These are phyloP conservation scores for Phytophthora constricta DNA, from an alignment of 352 stramenopile species.

Conservation along the genomic window DNA sequence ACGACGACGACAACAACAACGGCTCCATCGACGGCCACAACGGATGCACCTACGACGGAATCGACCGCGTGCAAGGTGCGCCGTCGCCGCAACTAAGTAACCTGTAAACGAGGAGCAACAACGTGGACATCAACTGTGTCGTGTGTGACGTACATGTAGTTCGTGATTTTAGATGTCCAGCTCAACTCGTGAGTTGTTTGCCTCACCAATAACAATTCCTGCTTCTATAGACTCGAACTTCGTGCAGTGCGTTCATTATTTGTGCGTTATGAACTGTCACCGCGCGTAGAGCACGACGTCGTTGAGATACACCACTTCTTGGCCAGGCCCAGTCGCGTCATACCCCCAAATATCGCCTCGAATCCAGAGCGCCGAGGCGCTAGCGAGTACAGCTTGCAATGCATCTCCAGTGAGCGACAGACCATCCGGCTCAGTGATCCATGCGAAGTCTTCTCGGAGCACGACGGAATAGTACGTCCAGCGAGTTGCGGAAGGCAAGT, in stretches of 20 bases:
- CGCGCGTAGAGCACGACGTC: slow-evolving; percentile 54
- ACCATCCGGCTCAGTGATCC: slow-evolving; percentile 65
- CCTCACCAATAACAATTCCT: slow-evolving; percentile 16
- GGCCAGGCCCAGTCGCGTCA: slow-evolving; percentile 44
- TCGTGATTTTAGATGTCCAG: slow-evolving; percentile 15
- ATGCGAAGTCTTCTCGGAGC: slow-evolving; percentile 79
- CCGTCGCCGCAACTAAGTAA: slow-evolving; percentile 31
- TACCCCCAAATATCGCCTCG: slow-evolving; percentile 74
- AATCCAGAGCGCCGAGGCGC: slow-evolving; percentile 57
- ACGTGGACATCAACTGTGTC: slow-evolving; percentile 5
- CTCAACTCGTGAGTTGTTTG: not conserved
- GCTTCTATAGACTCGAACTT: slow-evolving; percentile 17
- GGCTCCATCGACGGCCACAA: not conserved
- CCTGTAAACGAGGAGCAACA: not conserved
- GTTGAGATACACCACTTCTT: slow-evolving; percentile 82
- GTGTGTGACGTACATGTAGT: slow-evolving; percentile 16
- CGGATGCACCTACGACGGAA: slow-evolving; percentile 27
- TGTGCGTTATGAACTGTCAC: slow-evolving; percentile 17
- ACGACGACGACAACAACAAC: slow-evolving; percentile 7
- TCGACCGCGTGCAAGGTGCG: slow-evolving; percentile 42
- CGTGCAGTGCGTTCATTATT: not conserved
- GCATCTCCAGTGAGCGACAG: slow-evolving; percentile 23
- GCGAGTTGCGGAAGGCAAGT: slow-evolving; percentile 38
- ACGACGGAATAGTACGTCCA: slow-evolving; percentile 76
- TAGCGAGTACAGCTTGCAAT: slow-evolving; percentile 45